Base-by-base conservation (phyloP, 495 filamentous ascomycete genomes). In the Tuber magnatum region DNA sequence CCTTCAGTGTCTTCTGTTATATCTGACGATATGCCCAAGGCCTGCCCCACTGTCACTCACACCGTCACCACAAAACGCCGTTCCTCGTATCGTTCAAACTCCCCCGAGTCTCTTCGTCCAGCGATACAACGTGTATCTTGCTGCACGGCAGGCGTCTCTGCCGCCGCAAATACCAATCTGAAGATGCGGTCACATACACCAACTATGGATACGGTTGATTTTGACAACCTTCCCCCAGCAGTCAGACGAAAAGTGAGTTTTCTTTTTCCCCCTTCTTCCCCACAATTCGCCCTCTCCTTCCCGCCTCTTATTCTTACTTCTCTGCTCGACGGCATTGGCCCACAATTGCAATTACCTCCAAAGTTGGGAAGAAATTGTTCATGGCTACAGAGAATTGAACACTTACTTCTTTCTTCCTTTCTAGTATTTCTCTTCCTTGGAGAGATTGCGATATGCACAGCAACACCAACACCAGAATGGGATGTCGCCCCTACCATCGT, bases 401-500 rank as follows among this genome's bases (percentile, higher is more conserved):
- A 5, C 69, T 75, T 61, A 76, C 76, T 77, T 39, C 35, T 40
- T 79, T 75, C 46, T 75, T 79, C 74, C 46, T 75, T 74, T 81
- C 46, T 80, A 91, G 90, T 91, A 89, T 80, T 91, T 91, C 81
- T 91, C 90, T 32, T 89, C 88, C 16, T 84, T 91, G 73, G 90
- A 91, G 81, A 84, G 89, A 73, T 83, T 91, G 73, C 85, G 89
- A 79, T 87, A 91, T 78, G 89, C 89, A 39, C 89, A 89, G 74
- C 85, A 85, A 32, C 76, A 61, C 12, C 80, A 82, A 76, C 28
- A 82, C 35, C 56, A 35, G 56, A 75, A 71, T 35, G 68, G 79
- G 22, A 28, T 65, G 28, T 80, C 79, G 74, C 80, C 68, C 77
- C 83, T 73, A 82, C 84, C 82, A 82, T 82, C 74, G 82, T 84